Evolutionary conservation across 2,329 filamentous ascomycete species (phyloP).

Genomic region (Bipolaris victoriae): DNA sequence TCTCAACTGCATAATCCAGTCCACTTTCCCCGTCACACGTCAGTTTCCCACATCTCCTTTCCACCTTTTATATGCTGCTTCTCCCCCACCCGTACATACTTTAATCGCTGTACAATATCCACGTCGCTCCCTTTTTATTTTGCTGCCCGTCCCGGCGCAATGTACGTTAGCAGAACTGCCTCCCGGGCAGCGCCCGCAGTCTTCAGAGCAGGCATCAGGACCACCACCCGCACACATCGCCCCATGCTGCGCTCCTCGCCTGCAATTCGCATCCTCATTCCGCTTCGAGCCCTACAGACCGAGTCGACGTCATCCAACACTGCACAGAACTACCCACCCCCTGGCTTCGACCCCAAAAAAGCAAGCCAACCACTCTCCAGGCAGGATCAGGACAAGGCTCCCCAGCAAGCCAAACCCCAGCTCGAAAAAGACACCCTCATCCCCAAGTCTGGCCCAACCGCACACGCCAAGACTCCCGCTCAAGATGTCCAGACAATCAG

Average conservation of each 20-base stretch:
- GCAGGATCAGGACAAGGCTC: constrained; percentile 52
- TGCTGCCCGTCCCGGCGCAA: constrained; percentile 41
- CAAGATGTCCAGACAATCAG: constrained; percentile 60
- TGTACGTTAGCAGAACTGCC: constrained; percentile 55
- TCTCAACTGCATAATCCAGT: constrained; percentile 24
- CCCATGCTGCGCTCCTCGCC: constrained; percentile 59
- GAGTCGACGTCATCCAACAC: constrained; percentile 59
- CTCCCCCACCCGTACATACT: constrained; percentile 7
- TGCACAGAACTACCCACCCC: constrained; percentile 71
- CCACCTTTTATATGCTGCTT: constrained; percentile 13
- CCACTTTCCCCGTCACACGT: constrained; percentile 9
- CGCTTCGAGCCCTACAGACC: constrained; percentile 61
- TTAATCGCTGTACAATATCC: constrained; percentile 11
- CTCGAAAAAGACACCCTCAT: constrained; percentile 44
- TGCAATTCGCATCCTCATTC: constrained; percentile 64
- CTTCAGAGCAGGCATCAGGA: constrained; percentile 53
- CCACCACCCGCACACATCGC: constrained; percentile 49
- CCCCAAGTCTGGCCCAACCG: constrained; percentile 50
- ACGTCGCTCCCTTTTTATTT: constrained; percentile 25
- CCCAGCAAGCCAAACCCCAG: constrained; percentile 29
- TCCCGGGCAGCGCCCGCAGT: constrained; percentile 55
- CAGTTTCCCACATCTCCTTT: constrained; percentile 18
- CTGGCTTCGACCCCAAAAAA: constrained; percentile 87
- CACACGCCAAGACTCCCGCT: constrained; percentile 55
- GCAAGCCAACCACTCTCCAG: constrained; percentile 82